Conservation (phyloP, 495 filamentous ascomycete species). For the Penicillium bovifimosum region DNA sequence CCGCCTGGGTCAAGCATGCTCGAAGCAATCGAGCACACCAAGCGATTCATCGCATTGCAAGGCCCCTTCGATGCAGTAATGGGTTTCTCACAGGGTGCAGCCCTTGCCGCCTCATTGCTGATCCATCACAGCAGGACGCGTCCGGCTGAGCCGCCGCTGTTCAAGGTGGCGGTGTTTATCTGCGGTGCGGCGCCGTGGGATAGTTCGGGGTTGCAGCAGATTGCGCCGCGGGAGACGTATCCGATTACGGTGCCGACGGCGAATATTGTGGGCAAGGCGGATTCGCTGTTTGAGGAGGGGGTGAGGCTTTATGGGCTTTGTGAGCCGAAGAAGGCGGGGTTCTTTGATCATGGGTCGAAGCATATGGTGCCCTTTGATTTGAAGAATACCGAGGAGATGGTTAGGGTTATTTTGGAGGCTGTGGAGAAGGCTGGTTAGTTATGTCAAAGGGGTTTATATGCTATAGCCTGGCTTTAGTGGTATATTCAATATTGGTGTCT, state of each 20-base stretch:
- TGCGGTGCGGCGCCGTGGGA: conserved; percentile 32
- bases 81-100: conserved; percentile 43
- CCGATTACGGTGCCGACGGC: conserved; percentile 34
- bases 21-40: conserved; percentile 30
- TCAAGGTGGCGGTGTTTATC: conserved; percentile 41
- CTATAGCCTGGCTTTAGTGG: background rate
- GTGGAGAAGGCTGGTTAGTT: conserved; percentile 22
- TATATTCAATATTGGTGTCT: background rate
- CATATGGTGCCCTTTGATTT: conserved; percentile 40
- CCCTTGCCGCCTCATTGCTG: conserved; percentile 33
- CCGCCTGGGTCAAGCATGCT: conserved; percentile 23
- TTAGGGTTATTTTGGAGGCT: conserved; percentile 26
- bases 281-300: conserved; percentile 26
- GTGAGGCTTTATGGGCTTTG: conserved; percentile 32
- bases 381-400: conserved; percentile 32
- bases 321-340: conserved; percentile 28
- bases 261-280: conserved; percentile 36
- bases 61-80: conserved; percentile 46
- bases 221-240: conserved; percentile 16
- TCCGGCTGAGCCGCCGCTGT: conserved; percentile 23
- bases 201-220: conserved; percentile 14
- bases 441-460: background rate
- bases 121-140: conserved; percentile 29
- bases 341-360: conserved; percentile 37
- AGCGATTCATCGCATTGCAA: conserved; percentile 26